phyloP scores from a whole-genome alignment of 352 stramenopile genomes.

The Aphanomyces astaci region DNA sequence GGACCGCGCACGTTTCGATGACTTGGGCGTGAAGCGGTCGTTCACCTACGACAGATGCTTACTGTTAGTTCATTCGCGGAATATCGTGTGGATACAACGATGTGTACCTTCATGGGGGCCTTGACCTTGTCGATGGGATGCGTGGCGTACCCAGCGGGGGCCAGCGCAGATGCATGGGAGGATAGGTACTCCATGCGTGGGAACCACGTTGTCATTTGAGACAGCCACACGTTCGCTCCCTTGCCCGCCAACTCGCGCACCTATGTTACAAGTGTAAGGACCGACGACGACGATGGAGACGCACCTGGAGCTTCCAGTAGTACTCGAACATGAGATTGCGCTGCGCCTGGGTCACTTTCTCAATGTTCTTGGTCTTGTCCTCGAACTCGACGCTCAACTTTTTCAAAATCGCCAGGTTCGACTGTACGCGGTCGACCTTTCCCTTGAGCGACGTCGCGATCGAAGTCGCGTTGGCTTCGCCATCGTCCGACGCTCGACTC shows the following conservation, averaged over 20 bases:
- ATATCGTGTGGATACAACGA: not conserved
- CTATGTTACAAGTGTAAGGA: not conserved
- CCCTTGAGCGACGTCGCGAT: conserved; percentile 67
- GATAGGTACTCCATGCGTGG: conserved; percentile 52
- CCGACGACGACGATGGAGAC: not conserved
- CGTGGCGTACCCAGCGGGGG: too few relatives aligned
- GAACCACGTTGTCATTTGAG: conserved; percentile 60
- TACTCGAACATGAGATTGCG: conserved; percentile 85
- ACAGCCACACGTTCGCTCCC: conserved; percentile 70
- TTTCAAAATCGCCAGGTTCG: conserved; percentile 74
- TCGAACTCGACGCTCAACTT: conserved; percentile 81
- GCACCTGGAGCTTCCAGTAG: conserved; percentile 78
- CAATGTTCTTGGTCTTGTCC: conserved; percentile 80
- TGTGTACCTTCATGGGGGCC: conserved; percentile 7
- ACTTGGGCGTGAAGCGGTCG: conserved; percentile 60
- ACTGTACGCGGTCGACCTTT: conserved; percentile 80
- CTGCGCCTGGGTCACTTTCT: conserved; percentile 77
- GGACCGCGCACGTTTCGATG: conserved; percentile 58
- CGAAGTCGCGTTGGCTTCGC: not conserved
- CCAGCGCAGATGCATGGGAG: not conserved
- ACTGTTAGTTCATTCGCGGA: not conserved
- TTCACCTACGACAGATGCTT: not conserved
- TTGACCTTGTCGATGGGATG: not conserved
- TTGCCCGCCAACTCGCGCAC: conserved; percentile 79
- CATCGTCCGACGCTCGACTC: conserved; percentile 41